Evolutionary conservation across 2,329 filamentous ascomycete genomes (phyloP), one percentile per base, ranked within the genome.

Genomic region (Aspergillus thermomutatus): DNA sequence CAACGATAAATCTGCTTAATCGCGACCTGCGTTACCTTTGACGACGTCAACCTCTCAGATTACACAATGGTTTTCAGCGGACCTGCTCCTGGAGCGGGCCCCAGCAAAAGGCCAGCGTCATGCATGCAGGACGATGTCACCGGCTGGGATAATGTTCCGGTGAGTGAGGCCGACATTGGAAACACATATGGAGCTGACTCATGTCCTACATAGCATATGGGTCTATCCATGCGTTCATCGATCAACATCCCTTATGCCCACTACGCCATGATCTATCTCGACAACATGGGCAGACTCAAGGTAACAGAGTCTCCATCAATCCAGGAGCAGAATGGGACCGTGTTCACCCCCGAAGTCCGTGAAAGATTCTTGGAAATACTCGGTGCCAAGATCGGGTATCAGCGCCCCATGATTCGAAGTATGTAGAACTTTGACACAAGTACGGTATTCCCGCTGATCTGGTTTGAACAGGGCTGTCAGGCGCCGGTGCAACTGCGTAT

Each of bases 201-300:
- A 48, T 56, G n/a, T 8, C 37, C 17, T 14, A 9, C 25, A 19
- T 31, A 74, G 72, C 57, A 68, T 10, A 69, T 72, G 67, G 65
- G 66, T 55, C 41, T 64, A 27, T 56, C 62, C 4, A 53, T 63
- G 43, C 68, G 64, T 7, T 51, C 69, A 43, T 58, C 67, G 1
- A 57, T 65, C 56, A 67, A 64, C 49, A 53, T 72, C 45, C 71
- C 71, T 21, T 72, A 64, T 56, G 53, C 65, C 9, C 70, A 74
- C 51, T 74, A 72, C 52, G 71, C 72, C 41, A 57, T 74, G 64
- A 72, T 74, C 37, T 74, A 73, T 46, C 57, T 73, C 3, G 72
- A 74, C 54, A 64, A 66, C 52, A 65, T 66, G 52, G 71, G 72
- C 17, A 69, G 66, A 54, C 55, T 74, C 23, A 66, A 68, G 53